Percentiles rank a stretch among this genome's conserved stretches.
phyloP scores from a whole-genome alignment of 2,329 filamentous ascomycete species.

The Phoma sp. region DNA sequence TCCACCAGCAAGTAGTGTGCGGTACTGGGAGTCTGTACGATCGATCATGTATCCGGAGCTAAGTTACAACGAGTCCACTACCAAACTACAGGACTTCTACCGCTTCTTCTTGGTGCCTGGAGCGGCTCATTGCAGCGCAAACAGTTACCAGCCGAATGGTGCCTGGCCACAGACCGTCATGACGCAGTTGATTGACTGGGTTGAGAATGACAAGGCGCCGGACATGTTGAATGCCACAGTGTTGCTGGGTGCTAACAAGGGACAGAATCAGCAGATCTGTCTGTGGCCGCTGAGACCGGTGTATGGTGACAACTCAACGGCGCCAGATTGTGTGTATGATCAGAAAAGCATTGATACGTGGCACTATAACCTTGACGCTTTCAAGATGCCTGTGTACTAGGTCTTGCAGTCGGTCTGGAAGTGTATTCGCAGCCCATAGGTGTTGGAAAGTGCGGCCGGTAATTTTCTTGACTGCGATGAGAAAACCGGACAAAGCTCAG shows the following conservation, averaged over 20 bases:
- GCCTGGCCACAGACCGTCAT: slow-evolving; percentile 53
- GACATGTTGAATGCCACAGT: slow-evolving; percentile 53
- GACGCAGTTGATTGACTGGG: slow-evolving; percentile 54
- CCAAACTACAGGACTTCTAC: slow-evolving; percentile 60
- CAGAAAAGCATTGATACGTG: slow-evolving; percentile 49
- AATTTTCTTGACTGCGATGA: too few species aligned
- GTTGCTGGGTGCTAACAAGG: slow-evolving; percentile 36
- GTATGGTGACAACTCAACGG: slow-evolving; percentile 45
- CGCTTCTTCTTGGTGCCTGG: slow-evolving; percentile 62
- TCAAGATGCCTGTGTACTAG: slow-evolving; percentile 33
- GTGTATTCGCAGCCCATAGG: too few species aligned
- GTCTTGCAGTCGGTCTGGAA: background rate
- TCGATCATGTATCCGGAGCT: slow-evolving; percentile 56
- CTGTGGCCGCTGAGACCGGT: slow-evolving; percentile 52
- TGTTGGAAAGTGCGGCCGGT: too few species aligned
- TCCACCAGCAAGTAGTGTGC: slow-evolving; percentile 60
- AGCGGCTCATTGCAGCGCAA: slow-evolving; percentile 57
- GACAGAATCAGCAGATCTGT: slow-evolving; percentile 49
- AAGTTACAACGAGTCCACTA: slow-evolving; percentile 47
- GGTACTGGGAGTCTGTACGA: slow-evolving; percentile 62
- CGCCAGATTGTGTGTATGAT: slow-evolving; percentile 49
- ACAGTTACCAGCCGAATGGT: slow-evolving; percentile 30
- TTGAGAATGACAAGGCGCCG: slow-evolving; percentile 57
- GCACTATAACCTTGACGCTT: slow-evolving; percentile 49
- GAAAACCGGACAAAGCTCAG: too few species aligned